These are phyloP conservation scores for Globomyces pollinis-pini DNA, from an alignment of 192 early-diverging fungal species.

Conservation along the genomic window DNA sequence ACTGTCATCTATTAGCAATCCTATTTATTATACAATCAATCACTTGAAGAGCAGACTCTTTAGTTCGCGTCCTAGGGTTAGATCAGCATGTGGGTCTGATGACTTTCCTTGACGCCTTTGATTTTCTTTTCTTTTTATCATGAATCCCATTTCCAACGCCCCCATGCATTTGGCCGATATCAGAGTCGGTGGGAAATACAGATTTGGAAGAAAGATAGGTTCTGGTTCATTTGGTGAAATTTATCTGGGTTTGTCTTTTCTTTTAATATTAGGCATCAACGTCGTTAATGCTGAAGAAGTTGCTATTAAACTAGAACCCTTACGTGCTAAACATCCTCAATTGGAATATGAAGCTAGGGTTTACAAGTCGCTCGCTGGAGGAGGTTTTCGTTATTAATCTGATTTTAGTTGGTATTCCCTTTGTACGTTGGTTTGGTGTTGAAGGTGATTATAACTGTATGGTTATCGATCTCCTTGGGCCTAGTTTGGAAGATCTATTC, in stretches of 20 bases:
- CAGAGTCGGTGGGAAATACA: constrained; percentile 87
- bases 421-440: constrained; percentile 54
- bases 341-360: constrained; percentile 96
- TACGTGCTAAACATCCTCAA: constrained; percentile 92
- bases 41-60: too few relatives aligned
- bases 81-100: too few relatives aligned
- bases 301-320: constrained; percentile 93
- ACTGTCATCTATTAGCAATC: too few relatives aligned
- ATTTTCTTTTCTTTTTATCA: background rate
- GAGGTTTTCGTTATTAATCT: constrained; percentile 36
- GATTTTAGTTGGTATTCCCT: constrained; percentile 53
- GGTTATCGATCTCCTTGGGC: constrained; percentile 57
- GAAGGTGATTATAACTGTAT: constrained; percentile 56
- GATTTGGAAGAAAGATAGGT: constrained; percentile 92
- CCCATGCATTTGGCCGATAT: constrained; percentile 31
- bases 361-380: constrained; percentile 89
- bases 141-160: background rate
- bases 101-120: too few relatives aligned
- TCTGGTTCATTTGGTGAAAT: constrained; percentile 94
- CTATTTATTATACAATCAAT: too few relatives aligned
- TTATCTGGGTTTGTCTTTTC: constrained; percentile 64
- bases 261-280: constrained; percentile 53
- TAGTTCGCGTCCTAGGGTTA: too few relatives aligned
- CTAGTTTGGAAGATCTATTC: constrained; percentile 54
- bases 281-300: constrained; percentile 90